Evolutionary conservation across 345 rosid species (phyloP), one percentile per base, ranked within the genome.

Genomic region (Populus ilicifolia): DNA sequence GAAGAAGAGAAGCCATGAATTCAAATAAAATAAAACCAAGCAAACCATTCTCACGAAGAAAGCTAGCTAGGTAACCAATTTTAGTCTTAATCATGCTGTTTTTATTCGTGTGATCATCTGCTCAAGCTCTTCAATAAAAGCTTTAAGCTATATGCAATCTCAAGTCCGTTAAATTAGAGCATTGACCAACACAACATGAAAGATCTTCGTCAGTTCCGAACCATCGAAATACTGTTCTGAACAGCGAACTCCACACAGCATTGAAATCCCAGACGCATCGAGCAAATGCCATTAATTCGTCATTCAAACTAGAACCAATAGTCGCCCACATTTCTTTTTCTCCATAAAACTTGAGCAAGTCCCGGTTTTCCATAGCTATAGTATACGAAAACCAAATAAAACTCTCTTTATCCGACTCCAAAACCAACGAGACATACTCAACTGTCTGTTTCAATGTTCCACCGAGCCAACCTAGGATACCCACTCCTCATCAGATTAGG

Each of bases 391-490:
- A 27, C 0, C 27, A 27, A 27, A 27, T 36, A 21, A 85, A 82
- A 43, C 44, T 80, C 23, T 74, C 80, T 67, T 39, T 36, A 7
- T 79, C 80, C 7, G 79, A 72, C 74, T 80, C 88, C 18, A 80
- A 66, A 70, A 69, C 76, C 56, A 73, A n/a, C 62, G 67, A 66
- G 6, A 80, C 76, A 62, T 76, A 48, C 63, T 75, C 76, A 72
- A 71, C 38, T 78, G 74, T 52, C 29, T 18, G 14, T n/a, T 12
- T 48, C 35, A 52, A 6, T 46, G 75, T 69, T 11, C 92, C 90
- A 86, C 52, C 35, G 79, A 65, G 79, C 83, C 29, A 75, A 27
- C 75, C 88, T 84, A 38, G 39, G 83, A 27, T 82, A 84, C 70
- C 75, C 85, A 11, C 48, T 11, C 0, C 10, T 23, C 64, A 79